Percentiles rank a stretch among this genome's conserved stretches.
Evolutionary conservation across 208 protist species (phyloP).

Genomic region (Trypanosoma conorhini): DNA sequence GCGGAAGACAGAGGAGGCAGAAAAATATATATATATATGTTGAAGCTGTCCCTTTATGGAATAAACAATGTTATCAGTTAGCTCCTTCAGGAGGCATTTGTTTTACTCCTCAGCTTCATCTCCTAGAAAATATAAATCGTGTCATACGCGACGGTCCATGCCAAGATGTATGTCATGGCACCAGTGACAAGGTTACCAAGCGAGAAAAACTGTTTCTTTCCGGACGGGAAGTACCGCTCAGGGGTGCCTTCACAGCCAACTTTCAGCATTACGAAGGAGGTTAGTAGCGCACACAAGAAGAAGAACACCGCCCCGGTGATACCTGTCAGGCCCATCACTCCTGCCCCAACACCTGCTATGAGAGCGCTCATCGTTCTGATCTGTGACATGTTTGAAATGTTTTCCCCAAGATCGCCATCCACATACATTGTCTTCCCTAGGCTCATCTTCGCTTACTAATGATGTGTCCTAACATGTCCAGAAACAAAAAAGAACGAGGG

Average conservation of each 20-base stretch:
- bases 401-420: slow-evolving; percentile 45
- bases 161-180: slow-evolving; percentile 82
- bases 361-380: slow-evolving; percentile 77
- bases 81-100: neutral
- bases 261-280: slow-evolving; percentile 58
- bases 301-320: slow-evolving; percentile 76
- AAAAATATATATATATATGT: neutral
- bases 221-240: slow-evolving; percentile 76
- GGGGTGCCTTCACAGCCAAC: slow-evolving; percentile 56
- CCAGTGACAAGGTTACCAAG: slow-evolving; percentile 59
- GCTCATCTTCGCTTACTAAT: slow-evolving; percentile 34
- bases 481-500: slow-evolving; percentile 19
- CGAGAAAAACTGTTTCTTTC: slow-evolving; percentile 65
- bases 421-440: slow-evolving; percentile 59
- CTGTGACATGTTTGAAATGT: slow-evolving; percentile 61
- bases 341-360: slow-evolving; percentile 70
- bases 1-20: neutral
- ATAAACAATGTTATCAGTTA: neutral
- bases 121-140: slow-evolving; percentile 89
- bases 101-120: neutral
- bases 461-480: neutral
- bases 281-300: slow-evolving; percentile 45
- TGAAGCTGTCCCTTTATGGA: neutral
- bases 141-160: slow-evolving; percentile 88
- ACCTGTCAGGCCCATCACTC: slow-evolving; percentile 74